phyloP scores from a whole-genome alignment of 495 filamentous ascomycete species.

The Neohortaea acidophila region DNA sequence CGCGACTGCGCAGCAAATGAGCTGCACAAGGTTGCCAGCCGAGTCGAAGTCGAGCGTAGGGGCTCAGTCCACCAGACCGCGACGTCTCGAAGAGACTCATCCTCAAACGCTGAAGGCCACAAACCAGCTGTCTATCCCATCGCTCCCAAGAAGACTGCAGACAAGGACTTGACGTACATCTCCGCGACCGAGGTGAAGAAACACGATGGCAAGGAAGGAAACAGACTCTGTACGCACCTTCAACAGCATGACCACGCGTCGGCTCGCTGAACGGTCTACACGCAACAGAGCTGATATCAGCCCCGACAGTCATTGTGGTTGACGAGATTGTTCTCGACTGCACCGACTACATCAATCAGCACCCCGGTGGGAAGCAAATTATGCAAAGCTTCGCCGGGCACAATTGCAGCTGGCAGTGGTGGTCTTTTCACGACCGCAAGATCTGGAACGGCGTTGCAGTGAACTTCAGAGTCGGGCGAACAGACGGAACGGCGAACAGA shows the following conservation, averaged over 20 bases:
- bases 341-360: constrained; percentile 5
- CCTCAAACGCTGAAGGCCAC: neutral
- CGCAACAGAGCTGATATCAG: too few relatives aligned
- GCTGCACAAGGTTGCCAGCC: neutral
- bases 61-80: neutral
- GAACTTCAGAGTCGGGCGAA: constrained; percentile 8
- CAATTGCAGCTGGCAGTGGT: constrained; percentile 15
- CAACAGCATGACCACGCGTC: neutral
- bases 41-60: neutral
- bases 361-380: constrained; percentile 12
- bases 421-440: constrained; percentile 6
- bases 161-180: constrained; percentile 12
- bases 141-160: constrained; percentile 1
- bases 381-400: constrained; percentile 8
- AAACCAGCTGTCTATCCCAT: neutral
- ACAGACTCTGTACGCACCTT: constrained; percentile 14
- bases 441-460: constrained; percentile 5
- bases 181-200: constrained; percentile 5
- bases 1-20: neutral
- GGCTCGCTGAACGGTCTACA: too few relatives aligned
- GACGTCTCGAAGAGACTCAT: constrained; percentile 1
- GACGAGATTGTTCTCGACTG: constrained; percentile 9
- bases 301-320: constrained; percentile 8
- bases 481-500: constrained; percentile 4
- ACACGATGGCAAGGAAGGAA: constrained; percentile 2